Base-by-base conservation (phyloP, 2,329 filamentous ascomycete genomes). In the Fusarium cyanostomum region DNA sequence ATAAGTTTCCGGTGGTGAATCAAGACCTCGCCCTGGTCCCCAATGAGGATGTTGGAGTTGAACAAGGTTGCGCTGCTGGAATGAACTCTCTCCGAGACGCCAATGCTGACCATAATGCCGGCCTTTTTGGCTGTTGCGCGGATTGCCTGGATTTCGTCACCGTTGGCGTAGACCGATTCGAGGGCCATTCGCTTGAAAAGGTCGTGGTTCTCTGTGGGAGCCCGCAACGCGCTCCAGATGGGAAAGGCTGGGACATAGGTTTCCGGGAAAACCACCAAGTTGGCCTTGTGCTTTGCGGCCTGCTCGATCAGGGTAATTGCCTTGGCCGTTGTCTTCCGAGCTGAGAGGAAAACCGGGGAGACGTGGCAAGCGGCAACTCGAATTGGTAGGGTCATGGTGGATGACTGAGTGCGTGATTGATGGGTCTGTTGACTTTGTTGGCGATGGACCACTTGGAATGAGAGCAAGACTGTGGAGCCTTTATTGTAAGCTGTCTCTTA, bases 201-300 rank as follows among this genome's bases (percentile, higher is more conserved):
- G 9, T 71, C 67, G 54, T 86, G 83, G 55, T 84, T 84, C 6
- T 83, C 77, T 1, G 78, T 79, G 0, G 84, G 84, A 0, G 82
- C 66, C 0, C 76, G 73, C 0, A 82, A 18, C 1, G 81, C 73
- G 16, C 78, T 80, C 83, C 84, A 86, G 11, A 84, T 52, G 0
- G 84, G 83, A 44, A 84, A 86, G 0, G 80, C 83, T 0, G 83
- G 77, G 37, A 86, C 82, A 64, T 76, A 83, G 0, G 81, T 78
- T 66, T 86, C 83, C 0, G 84, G 82, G 60, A 86, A 85, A 26
- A 84, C 79, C 11, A 86, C 77, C 4, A 86, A 71, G 18, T 84
- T 77, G 8, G 83, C 82, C 0, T 68, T 66, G 46, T 81, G 75
- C 2, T 46, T 56, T 0, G 81, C 77, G 0, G 83, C 82, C 59